Evolutionary conservation across 129 eudicot species (phyloP), one percentile per base, ranked within the genome.

Genomic region (Flaveria robusta): DNA sequence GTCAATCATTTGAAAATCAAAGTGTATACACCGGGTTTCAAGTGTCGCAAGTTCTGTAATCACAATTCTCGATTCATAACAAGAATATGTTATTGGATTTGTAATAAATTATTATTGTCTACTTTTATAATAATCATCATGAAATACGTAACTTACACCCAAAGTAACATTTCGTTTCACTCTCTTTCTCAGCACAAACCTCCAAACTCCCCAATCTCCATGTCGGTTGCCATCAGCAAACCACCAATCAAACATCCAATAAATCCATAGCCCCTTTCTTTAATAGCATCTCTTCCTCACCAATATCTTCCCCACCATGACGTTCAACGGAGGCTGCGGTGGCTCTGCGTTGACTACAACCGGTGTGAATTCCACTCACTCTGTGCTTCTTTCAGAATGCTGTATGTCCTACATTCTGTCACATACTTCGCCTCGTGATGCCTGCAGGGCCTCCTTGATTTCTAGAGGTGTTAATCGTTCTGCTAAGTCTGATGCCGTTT

Each of bases 361-460:
- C 31, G 42, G 15, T 12, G 18, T 5, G 15, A 49, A 71, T 50
- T 59, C 71, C 0, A 68, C 63, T 0, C 46, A 39, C 16, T 55
- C 37, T 11, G 75, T 52, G 72, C 54, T 68, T 9, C 11, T 87
- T 52, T 83, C 98, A 8, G 91, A 86, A 69, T 87, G 79, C 4
- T 86, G 90, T 72, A 67, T 92, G 22, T 66, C 86, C 1, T 43
- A 77, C 5, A 84, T 90, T 13, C 26, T 87, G 1, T 68, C 94
- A 7, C 72, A 74, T 1, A 92, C 91, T 2, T 77, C 88, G 14
- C 88, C 97, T 34, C 46, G 64, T 49, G 96, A 92, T 79, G 86
- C 91, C 34, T 81, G 86, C 31, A 80, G 83, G 41, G 77, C 86
- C 3, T 77, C 88, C 0, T 22, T 79, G 9, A 45, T 86, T 15